Evolutionary conservation across 1,284 basidiomycete genomes (phyloP).

Genomic region (Pseudozyma flocculosa): DNA sequence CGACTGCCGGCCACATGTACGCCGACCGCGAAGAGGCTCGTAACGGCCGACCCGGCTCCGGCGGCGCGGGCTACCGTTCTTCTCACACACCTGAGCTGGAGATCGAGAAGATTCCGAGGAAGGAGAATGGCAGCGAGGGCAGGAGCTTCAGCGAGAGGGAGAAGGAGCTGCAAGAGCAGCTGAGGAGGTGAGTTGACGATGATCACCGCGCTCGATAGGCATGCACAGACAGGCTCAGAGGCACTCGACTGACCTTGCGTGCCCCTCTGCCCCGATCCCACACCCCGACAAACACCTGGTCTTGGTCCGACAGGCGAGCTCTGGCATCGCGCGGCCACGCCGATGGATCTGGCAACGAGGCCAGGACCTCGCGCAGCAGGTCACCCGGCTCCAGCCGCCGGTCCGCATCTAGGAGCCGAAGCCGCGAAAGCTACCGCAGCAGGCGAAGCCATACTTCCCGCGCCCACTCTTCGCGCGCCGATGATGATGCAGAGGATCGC

Average conservation of each 20-base stretch:
- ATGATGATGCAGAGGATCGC: constrained; percentile 49
- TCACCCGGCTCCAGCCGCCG: constrained; percentile 16
- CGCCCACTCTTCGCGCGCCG: constrained; percentile 33
- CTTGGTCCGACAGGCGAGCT: too few relatives aligned
- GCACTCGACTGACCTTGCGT: too few relatives aligned
- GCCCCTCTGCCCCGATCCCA: too few relatives aligned
- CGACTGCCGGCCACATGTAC: constrained; percentile 39
- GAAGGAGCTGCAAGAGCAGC: constrained; percentile 50
- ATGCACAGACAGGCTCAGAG: constrained; percentile 1
- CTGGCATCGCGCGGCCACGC: not conserved
- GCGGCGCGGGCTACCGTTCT: constrained; percentile 1
- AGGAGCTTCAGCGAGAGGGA: constrained; percentile 32
- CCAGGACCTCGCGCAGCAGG: constrained; percentile 1
- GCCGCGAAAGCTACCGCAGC: constrained; percentile 18
- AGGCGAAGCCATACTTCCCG: constrained; percentile 17
- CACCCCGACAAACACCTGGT: too few relatives aligned
- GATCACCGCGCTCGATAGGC: constrained; percentile 7
- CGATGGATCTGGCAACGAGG: not conserved
- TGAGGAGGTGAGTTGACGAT: constrained; percentile 38
- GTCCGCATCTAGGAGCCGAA: constrained; percentile 19
- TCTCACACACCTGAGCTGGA: constrained; percentile 22
- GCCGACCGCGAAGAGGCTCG: constrained; percentile 51
- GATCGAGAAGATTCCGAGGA: constrained; percentile 9
- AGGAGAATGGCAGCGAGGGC: constrained; percentile 4
- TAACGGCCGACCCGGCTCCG: constrained; percentile 3